phyloP scores from a whole-genome alignment of 179 eudicot genomes.

The Camellia oleifera region DNA sequence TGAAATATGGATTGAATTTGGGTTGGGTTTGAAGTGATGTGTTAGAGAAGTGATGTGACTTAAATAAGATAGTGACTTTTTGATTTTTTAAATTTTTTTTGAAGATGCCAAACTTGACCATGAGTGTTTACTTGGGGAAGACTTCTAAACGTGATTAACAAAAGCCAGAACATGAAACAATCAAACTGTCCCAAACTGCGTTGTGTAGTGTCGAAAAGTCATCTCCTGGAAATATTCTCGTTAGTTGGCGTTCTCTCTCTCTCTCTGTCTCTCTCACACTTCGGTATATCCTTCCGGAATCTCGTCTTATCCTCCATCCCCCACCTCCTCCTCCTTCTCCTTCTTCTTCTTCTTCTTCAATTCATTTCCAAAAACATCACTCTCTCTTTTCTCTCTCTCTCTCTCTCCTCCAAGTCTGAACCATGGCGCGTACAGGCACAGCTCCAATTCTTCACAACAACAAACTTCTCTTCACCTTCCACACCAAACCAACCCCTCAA shows the following conservation, averaged over 20 bases:
- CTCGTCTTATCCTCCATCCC: background rate
- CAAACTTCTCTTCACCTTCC: constrained; percentile 29
- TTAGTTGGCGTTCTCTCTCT: background rate
- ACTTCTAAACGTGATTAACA: too few species aligned
- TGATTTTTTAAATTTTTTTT: too few species aligned
- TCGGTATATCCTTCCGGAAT: constrained; percentile 7
- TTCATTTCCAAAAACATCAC: background rate
- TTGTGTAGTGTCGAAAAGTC: too few species aligned
- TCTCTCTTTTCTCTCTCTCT: background rate
- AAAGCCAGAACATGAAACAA: too few species aligned
- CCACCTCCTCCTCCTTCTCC: constrained; percentile 1
- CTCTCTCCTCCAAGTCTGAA: background rate
- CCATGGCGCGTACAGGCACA: constrained; percentile 18
- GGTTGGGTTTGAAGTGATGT: too few species aligned
- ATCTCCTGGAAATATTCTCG: too few species aligned
- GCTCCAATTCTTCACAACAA: constrained; percentile 27
- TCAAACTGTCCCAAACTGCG: too few species aligned
- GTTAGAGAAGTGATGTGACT: too few species aligned
- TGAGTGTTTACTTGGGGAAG: too few species aligned
- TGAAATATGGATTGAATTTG: too few species aligned
- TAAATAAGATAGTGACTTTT: too few species aligned
- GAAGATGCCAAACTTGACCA: too few species aligned
- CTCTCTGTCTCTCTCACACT: background rate
- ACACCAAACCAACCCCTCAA: constrained; percentile 17
- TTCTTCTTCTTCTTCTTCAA: constrained; percentile 21